These are phyloP conservation scores for Penicillium ochrochloron DNA, from an alignment of 495 filamentous ascomycete species.

Conservation along the genomic window DNA sequence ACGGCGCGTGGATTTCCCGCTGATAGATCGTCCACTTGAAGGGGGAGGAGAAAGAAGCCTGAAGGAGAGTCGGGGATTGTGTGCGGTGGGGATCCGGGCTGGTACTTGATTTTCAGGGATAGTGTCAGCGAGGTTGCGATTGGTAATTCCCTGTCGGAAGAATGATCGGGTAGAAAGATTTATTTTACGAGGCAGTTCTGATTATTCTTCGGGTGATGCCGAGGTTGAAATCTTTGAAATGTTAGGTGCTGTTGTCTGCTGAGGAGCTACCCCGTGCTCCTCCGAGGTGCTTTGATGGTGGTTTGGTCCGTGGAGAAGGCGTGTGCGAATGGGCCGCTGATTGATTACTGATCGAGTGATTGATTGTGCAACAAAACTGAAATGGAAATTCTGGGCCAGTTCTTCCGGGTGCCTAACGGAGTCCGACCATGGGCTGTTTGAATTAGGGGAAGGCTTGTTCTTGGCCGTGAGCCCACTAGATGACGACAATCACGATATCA, in stretches of 20 bases:
- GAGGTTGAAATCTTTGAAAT: not conserved
- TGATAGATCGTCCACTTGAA: conserved; percentile 27
- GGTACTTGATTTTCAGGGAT: not conserved
- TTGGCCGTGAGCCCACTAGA: not conserved
- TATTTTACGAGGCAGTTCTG: not conserved
- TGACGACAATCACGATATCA: not conserved
- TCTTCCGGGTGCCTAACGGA: not conserved
- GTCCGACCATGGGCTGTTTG: not conserved
- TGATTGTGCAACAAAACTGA: not conserved
- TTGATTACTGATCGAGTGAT: conserved; percentile 1
- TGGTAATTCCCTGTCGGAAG: not conserved
- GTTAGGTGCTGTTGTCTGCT: not conserved
- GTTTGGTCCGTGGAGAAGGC: not conserved
- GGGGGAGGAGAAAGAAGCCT: not conserved
- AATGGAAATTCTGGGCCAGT: not conserved
- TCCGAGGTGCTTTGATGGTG: not conserved
- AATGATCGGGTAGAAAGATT: not conserved
- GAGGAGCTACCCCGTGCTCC: not conserved
- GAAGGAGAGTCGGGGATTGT: not conserved
- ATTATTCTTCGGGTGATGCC: not conserved
- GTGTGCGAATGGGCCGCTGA: not conserved
- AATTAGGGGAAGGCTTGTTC: conserved; percentile 1
- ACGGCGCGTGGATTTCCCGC: conserved; percentile 27
- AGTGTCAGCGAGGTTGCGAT: not conserved
- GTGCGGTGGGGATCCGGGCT: not conserved